Evolutionary conservation across 1,139 yeast species (phyloP), one percentile per base, ranked within the genome.

Genomic region (Suhomyces guaymorum): DNA sequence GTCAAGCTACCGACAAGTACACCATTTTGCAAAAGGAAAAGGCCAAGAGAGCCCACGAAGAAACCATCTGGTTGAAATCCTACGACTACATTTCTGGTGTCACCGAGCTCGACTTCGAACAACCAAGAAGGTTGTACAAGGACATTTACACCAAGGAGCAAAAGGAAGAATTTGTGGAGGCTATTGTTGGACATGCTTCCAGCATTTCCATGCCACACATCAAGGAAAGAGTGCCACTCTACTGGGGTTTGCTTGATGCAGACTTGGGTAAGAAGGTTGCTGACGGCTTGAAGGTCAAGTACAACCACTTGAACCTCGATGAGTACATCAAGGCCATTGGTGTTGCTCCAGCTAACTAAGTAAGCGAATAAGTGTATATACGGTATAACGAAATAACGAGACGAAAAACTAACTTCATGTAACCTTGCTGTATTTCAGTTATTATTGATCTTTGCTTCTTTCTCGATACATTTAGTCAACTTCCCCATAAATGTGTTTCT

Each of bases 61-160:
- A 60, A 38, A 54, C 54, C 29, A 54, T 64, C 32, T 63, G 69
- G 61, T 54, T 52, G 31, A 64, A 64, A 44, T 54, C 66, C 10
- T 67, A 59, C 48, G 61, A 57, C 39, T 65, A 57, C 47, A 50
- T 66, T 34, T 61, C 66, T 23, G 75, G 75, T 6, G 49, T 65
- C 22, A 51, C 62, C 30, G 72, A 66, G 30, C 46, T 65, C 22
- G 75, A 69, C 43, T 50, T 67, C 23, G 75, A 69, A 39, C 75
- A 70, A 43, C 74, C 75, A 32, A 57, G 74, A 47, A 59, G 48
- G 0, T 51, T 70, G 42, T 70, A 67, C 43, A 59, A 57, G 30
- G 60, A 60, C 34, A 72, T 70, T 1, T 68, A 44, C 44, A 49
- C 40, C 37, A 64, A 54, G 8, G 54, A 51, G 8, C 57, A 54